Evolutionary conservation across 805 yeast species (phyloP).

Genomic region (Pichia eremophila): DNA sequence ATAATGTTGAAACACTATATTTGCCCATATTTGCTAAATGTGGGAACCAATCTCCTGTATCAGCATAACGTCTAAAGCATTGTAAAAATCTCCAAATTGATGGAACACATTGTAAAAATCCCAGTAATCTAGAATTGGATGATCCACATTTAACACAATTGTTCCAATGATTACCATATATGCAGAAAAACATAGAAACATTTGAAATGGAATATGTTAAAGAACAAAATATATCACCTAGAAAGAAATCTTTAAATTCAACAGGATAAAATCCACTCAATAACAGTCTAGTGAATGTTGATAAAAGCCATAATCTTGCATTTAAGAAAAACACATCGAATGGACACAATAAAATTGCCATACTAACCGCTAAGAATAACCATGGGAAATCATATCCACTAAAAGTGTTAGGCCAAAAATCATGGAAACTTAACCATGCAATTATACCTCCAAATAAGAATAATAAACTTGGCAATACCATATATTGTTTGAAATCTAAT

Average conservation of each 20-base stretch:
- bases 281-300: slow-evolving; percentile 61
- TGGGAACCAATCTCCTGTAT: slow-evolving; percentile 94
- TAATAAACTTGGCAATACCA: slow-evolving; percentile 53
- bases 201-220: slow-evolving; percentile 84
- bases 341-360: slow-evolving; percentile 51
- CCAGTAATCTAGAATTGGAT: slow-evolving; percentile 63
- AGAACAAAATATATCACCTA: slow-evolving; percentile 87
- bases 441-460: slow-evolving; percentile 50
- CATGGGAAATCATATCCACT: slow-evolving; percentile 76
- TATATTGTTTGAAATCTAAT: slow-evolving; percentile 55
- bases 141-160: slow-evolving; percentile 64
- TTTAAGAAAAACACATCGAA: slow-evolving; percentile 42
- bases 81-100: slow-evolving; percentile 86
- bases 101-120: slow-evolving; percentile 78
- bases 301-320: slow-evolving; percentile 72
- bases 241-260: slow-evolving; percentile 86
- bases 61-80: slow-evolving; percentile 83
- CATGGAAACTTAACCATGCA: slow-evolving; percentile 66
- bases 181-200: slow-evolving; percentile 74
- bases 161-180: slow-evolving; percentile 66
- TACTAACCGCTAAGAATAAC: slow-evolving; percentile 50
- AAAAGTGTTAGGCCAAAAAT: slow-evolving; percentile 51
- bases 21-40: slow-evolving; percentile 85
- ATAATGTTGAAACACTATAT: slow-evolving; percentile 56
- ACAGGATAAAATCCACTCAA: slow-evolving; percentile 89